Percentiles rank a stretch among this genome's conserved stretches.
These are phyloP conservation scores for Rhynchospora tenuis DNA, from an alignment of 176 grass and related monocot species.

Conservation along the genomic window DNA sequence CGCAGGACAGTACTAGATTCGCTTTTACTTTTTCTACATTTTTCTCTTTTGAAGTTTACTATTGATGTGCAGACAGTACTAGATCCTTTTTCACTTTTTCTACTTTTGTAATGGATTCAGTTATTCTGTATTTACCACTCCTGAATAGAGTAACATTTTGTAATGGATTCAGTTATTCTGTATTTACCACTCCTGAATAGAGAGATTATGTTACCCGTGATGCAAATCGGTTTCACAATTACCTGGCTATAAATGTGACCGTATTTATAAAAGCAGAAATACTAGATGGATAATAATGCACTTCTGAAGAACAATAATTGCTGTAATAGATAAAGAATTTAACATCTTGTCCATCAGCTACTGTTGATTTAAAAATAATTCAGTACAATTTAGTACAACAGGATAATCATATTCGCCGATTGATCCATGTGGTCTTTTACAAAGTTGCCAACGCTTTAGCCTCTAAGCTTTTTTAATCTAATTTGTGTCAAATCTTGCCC, in stretches of 20 bases:
- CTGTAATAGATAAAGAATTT: neutral
- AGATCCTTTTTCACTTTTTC: neutral
- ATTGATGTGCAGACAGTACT: neutral
- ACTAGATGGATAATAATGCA: neutral
- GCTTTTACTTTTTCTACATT: neutral
- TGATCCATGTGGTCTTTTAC: neutral
- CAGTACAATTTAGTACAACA: neutral
- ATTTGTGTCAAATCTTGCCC: slow-evolving; percentile 10
- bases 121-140: neutral
- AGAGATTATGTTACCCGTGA: neutral
- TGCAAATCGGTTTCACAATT: neutral
- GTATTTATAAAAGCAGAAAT: neutral
- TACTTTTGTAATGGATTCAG: neutral
- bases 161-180: neutral
- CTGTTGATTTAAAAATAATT: neutral
- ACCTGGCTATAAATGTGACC: neutral
- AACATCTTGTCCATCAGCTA: neutral
- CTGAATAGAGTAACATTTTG: too few relatives aligned
- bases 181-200: neutral
- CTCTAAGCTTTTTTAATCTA: neutral
- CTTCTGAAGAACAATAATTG: neutral
- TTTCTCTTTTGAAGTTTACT: neutral
- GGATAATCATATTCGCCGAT: neutral
- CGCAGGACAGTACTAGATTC: neutral
- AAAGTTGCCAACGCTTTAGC: neutral